Base-by-base conservation (phyloP, 1,139 yeast species). In the Debaryomyces nepalensis region DNA sequence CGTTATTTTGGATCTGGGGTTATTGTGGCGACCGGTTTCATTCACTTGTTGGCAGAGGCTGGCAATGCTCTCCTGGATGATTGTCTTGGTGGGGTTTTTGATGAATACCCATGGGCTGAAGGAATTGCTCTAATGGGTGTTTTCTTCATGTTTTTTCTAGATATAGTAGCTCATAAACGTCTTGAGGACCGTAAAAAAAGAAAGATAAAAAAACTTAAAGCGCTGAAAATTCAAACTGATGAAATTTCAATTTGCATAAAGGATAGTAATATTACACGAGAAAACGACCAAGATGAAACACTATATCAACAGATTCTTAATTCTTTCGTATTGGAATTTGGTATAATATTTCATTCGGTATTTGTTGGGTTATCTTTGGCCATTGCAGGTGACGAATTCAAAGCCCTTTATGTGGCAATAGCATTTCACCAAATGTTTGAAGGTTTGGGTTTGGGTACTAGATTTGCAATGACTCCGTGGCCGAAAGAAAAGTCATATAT, bases 391-490 rank as follows among this genome's bases (percentile, higher is more conserved):
- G 79, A 74, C 12, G 96, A 88, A 60, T 89, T 88, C 61, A 77
- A 71, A 40, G 79, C 90, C 2, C 70, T 90, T 39, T 90, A 87
- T 64, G 77, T 85, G 53, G 97, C 89, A 12, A 64, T 90, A 42
- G 83, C 87, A 2, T 90, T 90, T 78, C 97, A 90, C 66, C 97
- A 90, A 67, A 77, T 86, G 69, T 90, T 90, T 62, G 97, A 90
- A 71, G 97, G 97, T 43, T 73, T 90, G 42, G 97, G 97, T 54
- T 74, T 90, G 54, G 97, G 97, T 41, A 79, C 96, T 5, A 79
- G 97, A 61, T 75, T 90, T 44, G 89, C 96, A 1, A 75, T 79
- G 18, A 81, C 87, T 4, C 69, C 75, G 26, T 87, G 93, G 90
- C 85, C 87, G 21, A 59, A 64, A 20, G 47, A 61, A 6, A 63